These are phyloP conservation scores for Lonicera japonica DNA, from an alignment of 129 eudicot species.

Conservation along the genomic window DNA sequence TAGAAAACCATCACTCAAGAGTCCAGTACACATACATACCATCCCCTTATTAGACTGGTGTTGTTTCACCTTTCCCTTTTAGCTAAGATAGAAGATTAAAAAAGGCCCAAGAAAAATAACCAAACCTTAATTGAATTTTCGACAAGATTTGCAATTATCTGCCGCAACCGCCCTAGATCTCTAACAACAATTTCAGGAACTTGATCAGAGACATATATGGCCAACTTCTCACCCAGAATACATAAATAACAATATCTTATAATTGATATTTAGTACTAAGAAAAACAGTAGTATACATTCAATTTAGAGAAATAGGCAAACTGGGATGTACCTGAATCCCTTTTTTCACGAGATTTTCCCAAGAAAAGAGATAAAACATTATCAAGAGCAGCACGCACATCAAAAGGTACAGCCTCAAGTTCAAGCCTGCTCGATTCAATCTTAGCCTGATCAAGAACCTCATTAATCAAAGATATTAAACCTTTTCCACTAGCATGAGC, in stretches of 20 bases:
- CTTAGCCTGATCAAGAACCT: constrained; percentile 94
- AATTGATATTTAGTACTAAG: not conserved
- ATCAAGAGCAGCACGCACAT: constrained; percentile 72
- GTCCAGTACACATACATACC: too few relatives aligned
- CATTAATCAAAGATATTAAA: constrained; percentile 65
- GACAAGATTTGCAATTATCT: constrained; percentile 81
- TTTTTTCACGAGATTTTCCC: constrained; percentile 62
- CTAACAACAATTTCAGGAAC: constrained; percentile 84
- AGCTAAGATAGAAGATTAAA: not conserved
- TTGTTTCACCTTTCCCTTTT: too few relatives aligned
- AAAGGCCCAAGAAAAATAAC: constrained; percentile 17
- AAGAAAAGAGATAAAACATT: constrained; percentile 65
- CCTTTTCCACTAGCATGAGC: constrained; percentile 90
- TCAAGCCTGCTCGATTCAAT: constrained; percentile 94
- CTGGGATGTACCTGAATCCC: constrained; percentile 54
- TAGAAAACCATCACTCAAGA: too few relatives aligned
- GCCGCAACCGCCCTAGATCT: constrained; percentile 84
- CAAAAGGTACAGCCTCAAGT: constrained; percentile 85
- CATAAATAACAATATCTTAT: constrained; percentile 1
- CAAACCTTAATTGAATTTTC: constrained; percentile 87
- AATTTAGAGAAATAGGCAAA: not conserved
- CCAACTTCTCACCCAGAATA: constrained; percentile 48
- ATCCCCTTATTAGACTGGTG: too few relatives aligned
- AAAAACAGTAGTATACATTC: not conserved
- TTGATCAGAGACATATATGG: constrained; percentile 73